A percentile compares a stretch with the other conserved stretches of the same genome.
These are phyloP conservation scores for Trifolium repens DNA, from an alignment of 306 rosid genomes.

Conservation along the genomic window DNA sequence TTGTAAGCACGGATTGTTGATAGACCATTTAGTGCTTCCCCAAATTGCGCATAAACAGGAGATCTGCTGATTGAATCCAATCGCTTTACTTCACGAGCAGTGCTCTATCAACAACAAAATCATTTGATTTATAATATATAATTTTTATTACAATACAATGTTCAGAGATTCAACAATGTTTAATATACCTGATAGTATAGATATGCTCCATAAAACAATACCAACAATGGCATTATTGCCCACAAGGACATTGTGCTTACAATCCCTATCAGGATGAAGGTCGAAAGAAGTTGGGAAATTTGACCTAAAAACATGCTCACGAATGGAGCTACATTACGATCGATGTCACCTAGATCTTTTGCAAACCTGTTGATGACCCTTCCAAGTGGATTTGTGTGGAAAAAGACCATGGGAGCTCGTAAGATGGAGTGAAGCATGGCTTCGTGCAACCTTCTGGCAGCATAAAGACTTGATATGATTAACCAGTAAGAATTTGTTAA, in stretches of 20 bases:
- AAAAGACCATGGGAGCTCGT: slow-evolving; percentile 92
- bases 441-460: slow-evolving; percentile 83
- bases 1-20: slow-evolving; percentile 86
- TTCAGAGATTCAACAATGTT: slow-evolving; percentile 28
- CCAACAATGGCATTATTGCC: slow-evolving; percentile 93
- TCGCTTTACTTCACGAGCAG: slow-evolving; percentile 92
- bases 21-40: slow-evolving; percentile 93
- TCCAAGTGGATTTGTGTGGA: slow-evolving; percentile 93
- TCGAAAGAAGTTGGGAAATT: slow-evolving; percentile 76
- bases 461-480: slow-evolving; percentile 80
- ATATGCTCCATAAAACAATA: slow-evolving; percentile 82
- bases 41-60: slow-evolving; percentile 96
- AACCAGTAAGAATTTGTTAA: slow-evolving; percentile 81
- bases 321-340: slow-evolving; percentile 79
- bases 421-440: slow-evolving; percentile 87
- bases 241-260: slow-evolving; percentile 95
- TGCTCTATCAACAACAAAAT: slow-evolving; percentile 65
- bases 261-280: slow-evolving; percentile 87
- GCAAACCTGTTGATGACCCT: slow-evolving; percentile 91
- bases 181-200: slow-evolving; percentile 80
- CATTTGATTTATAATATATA: slow-evolving; percentile 3
- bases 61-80: slow-evolving; percentile 92
- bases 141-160: slow-evolving; percentile 15
- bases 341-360: slow-evolving; percentile 94
- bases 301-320: slow-evolving; percentile 85